Conservation (phyloP, 106 monocot species). For the Xerophyta viscosa region DNA sequence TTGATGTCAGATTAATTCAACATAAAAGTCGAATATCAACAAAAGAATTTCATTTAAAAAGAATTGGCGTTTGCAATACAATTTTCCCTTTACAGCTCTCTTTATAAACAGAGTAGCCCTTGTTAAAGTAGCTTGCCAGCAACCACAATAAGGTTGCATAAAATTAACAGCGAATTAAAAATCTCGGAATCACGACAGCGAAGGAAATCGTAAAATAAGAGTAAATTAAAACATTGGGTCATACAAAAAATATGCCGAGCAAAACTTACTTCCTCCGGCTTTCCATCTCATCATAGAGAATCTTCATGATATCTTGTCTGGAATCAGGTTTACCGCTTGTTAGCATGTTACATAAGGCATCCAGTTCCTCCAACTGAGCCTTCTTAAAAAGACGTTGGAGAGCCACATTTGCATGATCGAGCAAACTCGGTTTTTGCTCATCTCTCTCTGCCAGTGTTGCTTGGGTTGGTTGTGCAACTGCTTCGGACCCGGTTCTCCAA, state of each 20-base stretch:
- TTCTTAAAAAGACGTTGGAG: conserved; percentile 36
- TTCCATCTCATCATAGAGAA: conserved; percentile 26
- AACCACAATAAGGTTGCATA: too few relatives aligned
- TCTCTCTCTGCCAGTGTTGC: background rate
- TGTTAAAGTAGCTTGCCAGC: too few relatives aligned
- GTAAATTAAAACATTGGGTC: too few relatives aligned
- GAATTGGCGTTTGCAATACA: too few relatives aligned
- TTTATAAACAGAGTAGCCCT: too few relatives aligned
- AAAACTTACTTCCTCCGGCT: conserved; percentile 3
- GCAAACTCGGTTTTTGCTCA: background rate
- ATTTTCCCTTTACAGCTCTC: too few relatives aligned
- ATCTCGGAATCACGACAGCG: too few relatives aligned
- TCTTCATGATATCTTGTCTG: conserved; percentile 10
- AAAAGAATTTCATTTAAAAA: too few relatives aligned
- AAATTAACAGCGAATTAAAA: too few relatives aligned
- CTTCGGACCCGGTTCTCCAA: conserved; percentile 28
- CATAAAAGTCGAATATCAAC: too few relatives aligned
- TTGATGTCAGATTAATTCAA: too few relatives aligned
- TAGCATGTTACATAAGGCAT: conserved; percentile 20
- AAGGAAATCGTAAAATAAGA: too few relatives aligned
- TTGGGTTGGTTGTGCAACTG: background rate
- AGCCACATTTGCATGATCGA: conserved; percentile 3
- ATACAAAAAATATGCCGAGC: background rate
- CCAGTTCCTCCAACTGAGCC: conserved; percentile 38
- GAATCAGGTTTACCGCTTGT: conserved; percentile 8